Base-by-base conservation (phyloP, 1,284 basidiomycete genomes). In the Apiotrichum gracile region DNA sequence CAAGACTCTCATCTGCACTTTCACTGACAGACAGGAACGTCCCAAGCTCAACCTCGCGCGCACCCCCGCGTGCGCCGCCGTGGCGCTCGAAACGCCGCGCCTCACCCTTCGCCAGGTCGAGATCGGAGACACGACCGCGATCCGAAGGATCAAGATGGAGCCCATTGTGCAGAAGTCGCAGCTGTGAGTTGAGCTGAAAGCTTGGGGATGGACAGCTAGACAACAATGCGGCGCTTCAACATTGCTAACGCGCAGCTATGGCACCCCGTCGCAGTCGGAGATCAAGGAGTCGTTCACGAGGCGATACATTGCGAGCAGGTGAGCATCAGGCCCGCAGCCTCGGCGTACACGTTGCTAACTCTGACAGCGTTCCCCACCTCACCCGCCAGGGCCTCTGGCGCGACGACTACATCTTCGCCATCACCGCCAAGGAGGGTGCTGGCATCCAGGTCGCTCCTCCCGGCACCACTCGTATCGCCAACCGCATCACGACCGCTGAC, bases 111-210 rank as follows among this genome's bases (percentile, higher is more conserved):
- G 72, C 7, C 69, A 66, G 41, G 66, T 69, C 14, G 52, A 61
- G 33, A 24, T 55, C 1, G 62, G 60, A 0, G 72, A 74, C 61
- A 57, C 62, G 39, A 60, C 58, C 1, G 65, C 57, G 12, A 67
- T 74, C 38, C 54, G 65, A 34, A 55, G 62, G 51, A 74, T 74
- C 51, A 74, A 74, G 61, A 69, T 57, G 51, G 72, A 74, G 54
- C 72, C 72, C 0, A 53, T 65, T 5, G 72, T 74, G 10, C 70
- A 74, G 57, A 64, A 61, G 45, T 72, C 72, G 2, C 72, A 74
- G 54, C 49, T 74, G 67, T 71, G 49, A 51, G 70, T 52, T 8
- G 46, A 33, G 41, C n/a, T 33, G 13, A 14, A 19, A 38, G 46
- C 10, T 40, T 4, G 29, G 16, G 31, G 33, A 21, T n/a, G 31